Evolutionary conservation across 139 green algal genomes (phyloP), one percentile per base, ranked within the genome.

Genomic region (Micractinium sp.): DNA sequence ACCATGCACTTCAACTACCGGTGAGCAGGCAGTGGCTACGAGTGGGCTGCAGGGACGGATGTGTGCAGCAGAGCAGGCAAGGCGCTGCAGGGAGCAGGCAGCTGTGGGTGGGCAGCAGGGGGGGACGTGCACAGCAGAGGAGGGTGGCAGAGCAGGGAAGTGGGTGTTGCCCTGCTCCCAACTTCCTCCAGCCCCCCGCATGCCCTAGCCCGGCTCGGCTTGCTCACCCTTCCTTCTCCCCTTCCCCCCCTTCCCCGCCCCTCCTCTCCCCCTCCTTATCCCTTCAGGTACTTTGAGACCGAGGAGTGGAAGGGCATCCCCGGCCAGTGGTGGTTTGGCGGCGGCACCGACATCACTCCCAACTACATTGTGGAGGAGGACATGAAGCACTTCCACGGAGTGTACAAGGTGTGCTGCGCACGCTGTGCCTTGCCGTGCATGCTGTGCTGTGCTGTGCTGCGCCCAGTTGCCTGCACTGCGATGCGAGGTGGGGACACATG

Each of bases 1-100:
- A 99, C 97, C 56, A 98, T 99, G 97, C 98, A 99, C 96, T 99
- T 99, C 94, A 99, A 99, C 95, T 99, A 99, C 95, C 94, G 98
- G 92, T 96, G 79, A 41, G 85, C 41, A 22, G 41, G 29, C 22
- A 66, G 56, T n/a, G n/a, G n/a, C n/a, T n/a, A n/a, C n/a, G n/a
- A n/a, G n/a, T n/a, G n/a, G n/a, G n/a, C n/a, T n/a, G n/a, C n/a
- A n/a, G n/a, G n/a, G n/a, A n/a, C n/a, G n/a, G n/a, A n/a, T n/a
- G n/a, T n/a, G n/a, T n/a, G n/a, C n/a, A n/a, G n/a, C n/a, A n/a
- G n/a, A n/a, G n/a, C n/a, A n/a, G n/a, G n/a, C n/a, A n/a, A n/a
- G n/a, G n/a, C n/a, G n/a, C n/a, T n/a, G n/a, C n/a, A n/a, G n/a
- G n/a, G n/a, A n/a, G n/a, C n/a, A n/a, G n/a, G n/a, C n/a, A n/a